A percentile compares a stretch with the other conserved stretches of the same genome.
phyloP scores from a whole-genome alignment of 352 stramenopile genomes.

The Globisporangium carolinianum region DNA sequence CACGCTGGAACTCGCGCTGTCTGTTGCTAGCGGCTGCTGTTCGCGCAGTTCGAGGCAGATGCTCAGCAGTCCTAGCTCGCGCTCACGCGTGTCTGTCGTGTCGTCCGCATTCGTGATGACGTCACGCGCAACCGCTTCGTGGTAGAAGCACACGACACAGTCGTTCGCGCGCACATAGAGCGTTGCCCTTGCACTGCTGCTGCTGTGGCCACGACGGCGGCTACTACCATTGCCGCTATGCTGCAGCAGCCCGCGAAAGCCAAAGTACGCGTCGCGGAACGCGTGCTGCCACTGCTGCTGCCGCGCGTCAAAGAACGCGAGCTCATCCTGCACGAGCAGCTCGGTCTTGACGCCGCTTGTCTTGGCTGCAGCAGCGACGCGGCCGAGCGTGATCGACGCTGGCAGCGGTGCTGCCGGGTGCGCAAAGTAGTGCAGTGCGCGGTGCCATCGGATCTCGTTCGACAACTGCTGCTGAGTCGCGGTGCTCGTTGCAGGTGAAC shows the following conservation, averaged over 20 bases:
- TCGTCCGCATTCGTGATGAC: background rate
- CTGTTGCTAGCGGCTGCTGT: background rate
- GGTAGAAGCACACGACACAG: conserved; percentile 55
- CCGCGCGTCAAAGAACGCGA: conserved; percentile 49
- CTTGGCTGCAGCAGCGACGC: conserved; percentile 19
- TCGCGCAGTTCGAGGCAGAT: conserved; percentile 25
- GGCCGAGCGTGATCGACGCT: conserved; percentile 39
- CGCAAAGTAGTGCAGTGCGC: conserved; percentile 59
- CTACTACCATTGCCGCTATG: no score
- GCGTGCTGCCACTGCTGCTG: conserved; percentile 59
- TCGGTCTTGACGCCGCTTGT: conserved; percentile 20
- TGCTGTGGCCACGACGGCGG: background rate
- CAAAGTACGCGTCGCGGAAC: conserved; percentile 65
- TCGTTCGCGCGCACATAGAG: conserved; percentile 66
- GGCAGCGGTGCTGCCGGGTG: conserved; percentile 49
- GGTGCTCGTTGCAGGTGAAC: background rate
- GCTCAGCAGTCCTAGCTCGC: conserved; percentile 19
- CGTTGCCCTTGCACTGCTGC: background rate
- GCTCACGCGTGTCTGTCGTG: background rate
- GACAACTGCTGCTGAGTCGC: background rate
- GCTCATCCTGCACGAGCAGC: conserved; percentile 34
- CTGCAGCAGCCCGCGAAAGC: conserved; percentile 23
- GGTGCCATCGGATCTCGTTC: conserved; percentile 48
- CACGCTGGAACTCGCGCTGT: background rate
- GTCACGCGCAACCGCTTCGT: conserved; percentile 5